A percentile compares a stretch with the other conserved stretches of the same genome.
These are phyloP conservation scores for Lodderomyces theae DNA, from an alignment of 1,139 yeast genomes.

Conservation along the genomic window DNA sequence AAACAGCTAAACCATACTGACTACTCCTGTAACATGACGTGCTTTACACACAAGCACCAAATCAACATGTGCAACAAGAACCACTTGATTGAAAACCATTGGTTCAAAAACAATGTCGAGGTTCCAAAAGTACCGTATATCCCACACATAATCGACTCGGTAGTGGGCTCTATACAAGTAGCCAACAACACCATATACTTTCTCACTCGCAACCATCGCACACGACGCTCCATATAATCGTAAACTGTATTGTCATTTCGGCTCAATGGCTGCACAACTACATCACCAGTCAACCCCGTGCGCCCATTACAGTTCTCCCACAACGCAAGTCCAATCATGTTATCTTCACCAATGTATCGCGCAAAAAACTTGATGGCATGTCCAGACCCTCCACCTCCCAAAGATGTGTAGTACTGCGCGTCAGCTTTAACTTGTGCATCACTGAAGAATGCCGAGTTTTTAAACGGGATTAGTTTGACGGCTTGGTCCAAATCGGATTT, in stretches of 20 bases:
- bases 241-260: slow-evolving; percentile 38
- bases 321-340: slow-evolving; percentile 84
- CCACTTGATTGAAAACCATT: slow-evolving; percentile 31
- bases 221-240: slow-evolving; percentile 66
- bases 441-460: slow-evolving; percentile 28
- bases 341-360: slow-evolving; percentile 85
- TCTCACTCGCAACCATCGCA: slow-evolving; percentile 86
- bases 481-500: slow-evolving; percentile 66
- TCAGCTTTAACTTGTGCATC: slow-evolving; percentile 30
- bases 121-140: slow-evolving; percentile 62
- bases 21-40: too few species aligned
- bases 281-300: slow-evolving; percentile 76
- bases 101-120: slow-evolving; percentile 42
- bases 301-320: slow-evolving; percentile 72
- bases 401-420: slow-evolving; percentile 26
- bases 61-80: slow-evolving; percentile 52
- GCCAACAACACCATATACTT: slow-evolving; percentile 87
- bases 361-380: slow-evolving; percentile 64
- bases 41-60: slow-evolving; percentile 70
- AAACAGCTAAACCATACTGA: too few species aligned
- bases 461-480: slow-evolving; percentile 39
- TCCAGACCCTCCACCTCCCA: slow-evolving; percentile 59
- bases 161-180: slow-evolving; percentile 81
- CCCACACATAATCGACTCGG: slow-evolving; percentile 73
- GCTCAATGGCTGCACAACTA: slow-evolving; percentile 74